These are phyloP conservation scores for Magnolia officinalis DNA, from an alignment of 164 flowering plant species.

Conservation along the genomic window DNA sequence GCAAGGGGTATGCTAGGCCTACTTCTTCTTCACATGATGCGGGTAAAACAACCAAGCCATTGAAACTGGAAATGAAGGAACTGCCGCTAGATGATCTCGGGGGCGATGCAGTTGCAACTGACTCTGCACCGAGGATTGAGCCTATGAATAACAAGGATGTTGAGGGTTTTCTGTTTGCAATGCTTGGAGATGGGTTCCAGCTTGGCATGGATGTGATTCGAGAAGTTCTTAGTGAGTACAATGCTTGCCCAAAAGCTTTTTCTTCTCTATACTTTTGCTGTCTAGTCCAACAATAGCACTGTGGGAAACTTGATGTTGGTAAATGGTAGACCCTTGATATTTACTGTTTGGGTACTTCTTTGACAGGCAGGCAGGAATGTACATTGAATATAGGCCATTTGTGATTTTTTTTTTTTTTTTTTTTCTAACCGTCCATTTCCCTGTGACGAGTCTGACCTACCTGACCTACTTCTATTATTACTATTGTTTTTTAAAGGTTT, in stretches of 20 bases:
- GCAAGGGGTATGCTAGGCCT: slow-evolving; percentile 38
- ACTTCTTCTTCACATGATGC: slow-evolving; percentile 19
- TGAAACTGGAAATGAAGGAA: slow-evolving; percentile 24
- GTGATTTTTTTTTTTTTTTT: too few relatives aligned
- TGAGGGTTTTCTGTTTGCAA: slow-evolving; percentile 52
- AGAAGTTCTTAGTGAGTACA: slow-evolving; percentile 49
- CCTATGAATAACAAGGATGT: slow-evolving; percentile 28
- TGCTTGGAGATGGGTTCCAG: slow-evolving; percentile 62
- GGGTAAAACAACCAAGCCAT: slow-evolving; percentile 30
- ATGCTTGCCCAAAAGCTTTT: neutral
- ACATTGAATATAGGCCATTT: too few relatives aligned
- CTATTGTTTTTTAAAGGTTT: too few relatives aligned
- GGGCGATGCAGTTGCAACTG: slow-evolving; percentile 12
- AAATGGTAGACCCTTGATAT: neutral
- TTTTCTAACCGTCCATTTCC: too few relatives aligned
- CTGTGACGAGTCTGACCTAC: too few relatives aligned
- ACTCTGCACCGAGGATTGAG: slow-evolving; percentile 13
- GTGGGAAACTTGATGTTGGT: neutral
- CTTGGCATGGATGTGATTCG: slow-evolving; percentile 39
- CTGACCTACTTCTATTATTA: too few relatives aligned
- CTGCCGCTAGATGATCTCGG: slow-evolving; percentile 17
- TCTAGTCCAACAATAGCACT: neutral
- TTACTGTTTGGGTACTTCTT: neutral
- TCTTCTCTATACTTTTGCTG: neutral
- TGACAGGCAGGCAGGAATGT: too few relatives aligned